phyloP scores from a whole-genome alignment of 1,139 yeast species.

The Candida glucosophila region DNA sequence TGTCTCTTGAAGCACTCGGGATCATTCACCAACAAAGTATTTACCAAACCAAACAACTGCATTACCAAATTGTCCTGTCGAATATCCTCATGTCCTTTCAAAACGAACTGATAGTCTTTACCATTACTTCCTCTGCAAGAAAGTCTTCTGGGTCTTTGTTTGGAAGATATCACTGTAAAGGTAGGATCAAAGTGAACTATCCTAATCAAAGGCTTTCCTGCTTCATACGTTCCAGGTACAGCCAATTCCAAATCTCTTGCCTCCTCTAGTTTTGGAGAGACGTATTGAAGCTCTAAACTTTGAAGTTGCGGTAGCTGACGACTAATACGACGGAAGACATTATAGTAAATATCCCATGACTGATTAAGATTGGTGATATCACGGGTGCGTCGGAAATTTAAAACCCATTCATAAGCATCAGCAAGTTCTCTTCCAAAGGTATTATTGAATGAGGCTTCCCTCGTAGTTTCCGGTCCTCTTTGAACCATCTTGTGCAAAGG shows the following conservation, averaged over 20 bases:
- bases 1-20: conserved; percentile 96
- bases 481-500: conserved; percentile 80
- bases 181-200: conserved; percentile 75
- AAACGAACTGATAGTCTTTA: conserved; percentile 66
- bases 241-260: conserved; percentile 81
- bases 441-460: conserved; percentile 92
- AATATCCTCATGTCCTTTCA: conserved; percentile 97
- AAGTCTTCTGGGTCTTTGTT: conserved; percentile 88
- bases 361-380: conserved; percentile 87
- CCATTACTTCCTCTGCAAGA: conserved; percentile 86
- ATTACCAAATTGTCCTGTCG: conserved; percentile 95
- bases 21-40: conserved; percentile 80
- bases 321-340: conserved; percentile 84
- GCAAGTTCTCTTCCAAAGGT: conserved; percentile 89
- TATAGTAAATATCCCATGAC: conserved; percentile 96
- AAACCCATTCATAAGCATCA: conserved; percentile 92
- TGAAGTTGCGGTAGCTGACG: conserved; percentile 84
- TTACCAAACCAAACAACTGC: conserved; percentile 95
- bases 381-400: conserved; percentile 73
- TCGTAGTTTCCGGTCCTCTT: conserved; percentile 83
- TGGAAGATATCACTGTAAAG: conserved; percentile 84
- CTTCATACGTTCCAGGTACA: conserved; percentile 86
- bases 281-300: conserved; percentile 83
- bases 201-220: conserved; percentile 71
- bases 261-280: conserved; percentile 78